These are phyloP conservation scores for Leccinum pseudoinsigne DNA, from an alignment of 1,284 basidiomycete species.

Conservation along the genomic window DNA sequence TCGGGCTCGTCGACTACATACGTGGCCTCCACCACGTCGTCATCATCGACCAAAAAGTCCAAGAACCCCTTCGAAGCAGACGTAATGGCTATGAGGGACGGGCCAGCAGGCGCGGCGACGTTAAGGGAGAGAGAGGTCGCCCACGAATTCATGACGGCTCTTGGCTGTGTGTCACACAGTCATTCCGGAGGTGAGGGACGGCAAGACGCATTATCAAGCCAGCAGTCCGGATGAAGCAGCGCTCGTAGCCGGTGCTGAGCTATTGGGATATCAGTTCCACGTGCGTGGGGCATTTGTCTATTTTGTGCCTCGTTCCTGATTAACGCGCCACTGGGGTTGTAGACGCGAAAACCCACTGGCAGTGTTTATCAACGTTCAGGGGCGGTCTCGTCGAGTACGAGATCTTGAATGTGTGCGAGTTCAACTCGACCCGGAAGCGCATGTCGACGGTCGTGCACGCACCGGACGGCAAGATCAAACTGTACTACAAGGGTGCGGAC, in stretches of 20 bases:
- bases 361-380: constrained; percentile 88
- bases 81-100: background rate
- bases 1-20: background rate
- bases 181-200: constrained; percentile 90
- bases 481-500: constrained; percentile 98
- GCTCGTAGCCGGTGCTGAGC: constrained; percentile 91
- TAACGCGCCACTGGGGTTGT: constrained; percentile 1
- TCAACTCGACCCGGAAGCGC: constrained; percentile 96
- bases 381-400: constrained; percentile 78
- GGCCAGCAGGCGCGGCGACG: background rate
- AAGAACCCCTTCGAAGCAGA: constrained; percentile 26
- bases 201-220: constrained; percentile 90
- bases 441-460: constrained; percentile 95
- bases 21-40: background rate
- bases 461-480: constrained; percentile 89
- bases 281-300: constrained; percentile 41
- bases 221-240: constrained; percentile 99
- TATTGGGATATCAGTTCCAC: constrained; percentile 92
- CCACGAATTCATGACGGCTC: constrained; percentile 84
- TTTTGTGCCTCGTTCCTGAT: constrained; percentile 29
- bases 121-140: constrained; percentile 57
- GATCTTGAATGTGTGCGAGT: constrained; percentile 97
- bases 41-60: constrained; percentile 11
- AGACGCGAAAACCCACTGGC: constrained; percentile 96
- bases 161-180: constrained; percentile 98